Conservation (phyloP, 176 grass and related monocot genomes). For the Cenchrus americanus region DNA sequence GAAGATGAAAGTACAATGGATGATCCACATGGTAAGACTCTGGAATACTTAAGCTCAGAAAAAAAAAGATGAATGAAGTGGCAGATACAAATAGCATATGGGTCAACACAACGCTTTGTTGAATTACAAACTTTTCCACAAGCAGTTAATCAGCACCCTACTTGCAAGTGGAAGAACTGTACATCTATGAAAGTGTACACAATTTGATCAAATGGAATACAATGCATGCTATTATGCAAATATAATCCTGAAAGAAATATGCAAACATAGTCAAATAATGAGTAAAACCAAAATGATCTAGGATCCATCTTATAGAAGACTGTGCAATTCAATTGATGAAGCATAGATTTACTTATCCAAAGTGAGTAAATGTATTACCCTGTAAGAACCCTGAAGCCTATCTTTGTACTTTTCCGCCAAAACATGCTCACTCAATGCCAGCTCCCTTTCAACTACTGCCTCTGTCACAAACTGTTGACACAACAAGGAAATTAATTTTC, state of each 20-base stretch:
- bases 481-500: slow-evolving; percentile 34
- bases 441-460: slow-evolving; percentile 57
- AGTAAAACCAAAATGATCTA: slow-evolving; percentile 9
- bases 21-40: background rate
- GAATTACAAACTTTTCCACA: background rate
- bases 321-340: slow-evolving; percentile 4
- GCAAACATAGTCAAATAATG: slow-evolving; percentile 10
- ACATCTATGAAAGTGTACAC: background rate
- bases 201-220: background rate
- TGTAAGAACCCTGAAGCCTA: slow-evolving; percentile 72
- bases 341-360: background rate
- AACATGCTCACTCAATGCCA: slow-evolving; percentile 66
- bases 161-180: slow-evolving; percentile 8
- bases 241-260: background rate
- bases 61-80: too few species aligned
- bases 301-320: background rate
- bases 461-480: slow-evolving; percentile 82
- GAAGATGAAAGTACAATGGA: background rate
- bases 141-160: slow-evolving; percentile 4
- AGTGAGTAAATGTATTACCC: slow-evolving; percentile 56
- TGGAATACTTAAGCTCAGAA: background rate
- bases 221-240: too few species aligned
- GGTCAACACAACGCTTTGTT: background rate
- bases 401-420: slow-evolving; percentile 86
- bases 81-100: background rate